Percentiles rank a stretch among this genome's conserved stretches.
Evolutionary conservation across 2,329 filamentous ascomycete genomes (phyloP).

Genomic region (Paraphaeosphaeria minitans): DNA sequence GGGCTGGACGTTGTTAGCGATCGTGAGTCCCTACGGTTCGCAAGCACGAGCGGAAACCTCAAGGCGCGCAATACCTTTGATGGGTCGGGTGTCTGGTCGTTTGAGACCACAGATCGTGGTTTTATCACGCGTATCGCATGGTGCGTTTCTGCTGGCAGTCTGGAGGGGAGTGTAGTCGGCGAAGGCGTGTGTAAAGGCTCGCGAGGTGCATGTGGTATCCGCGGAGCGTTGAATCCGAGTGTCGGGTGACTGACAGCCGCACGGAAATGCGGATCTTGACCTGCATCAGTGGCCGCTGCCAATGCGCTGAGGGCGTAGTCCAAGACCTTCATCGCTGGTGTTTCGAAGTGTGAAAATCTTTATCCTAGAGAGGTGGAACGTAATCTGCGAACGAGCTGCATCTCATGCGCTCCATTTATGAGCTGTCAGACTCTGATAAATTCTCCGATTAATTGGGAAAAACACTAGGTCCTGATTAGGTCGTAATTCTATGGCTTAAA

Average conservation of each 20-base stretch:
- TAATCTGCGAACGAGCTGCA: slow-evolving; percentile 3
- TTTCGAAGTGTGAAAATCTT: slow-evolving; percentile 3
- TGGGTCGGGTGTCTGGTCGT: slow-evolving; percentile 3
- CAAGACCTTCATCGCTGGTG: slow-evolving; percentile 5
- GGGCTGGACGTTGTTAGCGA: slow-evolving; percentile 4
- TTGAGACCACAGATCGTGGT: neutral
- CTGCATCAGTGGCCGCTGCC: slow-evolving; percentile 3
- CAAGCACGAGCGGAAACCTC: neutral
- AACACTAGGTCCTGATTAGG: slow-evolving; percentile 5
- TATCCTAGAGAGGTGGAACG: neutral
- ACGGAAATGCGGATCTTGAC: neutral
- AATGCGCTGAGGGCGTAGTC: slow-evolving; percentile 4
- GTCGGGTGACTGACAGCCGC: slow-evolving; percentile 5
- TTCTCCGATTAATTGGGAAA: slow-evolving; percentile 3
- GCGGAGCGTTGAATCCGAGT: slow-evolving; percentile 2
- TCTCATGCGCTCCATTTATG: slow-evolving; percentile 1
- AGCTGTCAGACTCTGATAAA: neutral
- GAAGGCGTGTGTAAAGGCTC: slow-evolving; percentile 1
- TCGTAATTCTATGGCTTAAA: slow-evolving; percentile 1
- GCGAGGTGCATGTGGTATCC: slow-evolving; percentile 1
- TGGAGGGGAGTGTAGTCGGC: neutral
- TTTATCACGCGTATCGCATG: neutral
- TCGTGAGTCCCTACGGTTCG: neutral
- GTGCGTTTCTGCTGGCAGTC: neutral
- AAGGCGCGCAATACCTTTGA: slow-evolving; percentile 2